phyloP scores from a whole-genome alignment of 108 stramenopile species.

The Pseudonitzschia multistriata region DNA sequence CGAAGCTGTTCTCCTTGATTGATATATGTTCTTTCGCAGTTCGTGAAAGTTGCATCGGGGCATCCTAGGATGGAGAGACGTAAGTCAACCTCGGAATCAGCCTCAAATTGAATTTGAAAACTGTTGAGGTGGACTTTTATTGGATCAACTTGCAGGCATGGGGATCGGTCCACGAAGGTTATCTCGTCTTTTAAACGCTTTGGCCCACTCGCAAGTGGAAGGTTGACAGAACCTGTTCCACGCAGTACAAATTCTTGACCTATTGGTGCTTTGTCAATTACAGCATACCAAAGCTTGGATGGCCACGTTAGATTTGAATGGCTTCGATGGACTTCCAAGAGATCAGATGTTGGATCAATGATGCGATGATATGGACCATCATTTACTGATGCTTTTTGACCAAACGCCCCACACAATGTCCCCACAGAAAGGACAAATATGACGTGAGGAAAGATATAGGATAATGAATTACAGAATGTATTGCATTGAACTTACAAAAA shows the following conservation, averaged over 20 bases:
- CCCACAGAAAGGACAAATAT: too few relatives aligned
- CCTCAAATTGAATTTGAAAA: not conserved
- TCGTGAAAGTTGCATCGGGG: not conserved
- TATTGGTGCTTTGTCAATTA: not conserved
- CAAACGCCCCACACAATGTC: too few relatives aligned
- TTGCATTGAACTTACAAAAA: not conserved
- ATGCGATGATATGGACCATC: not conserved
- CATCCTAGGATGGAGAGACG: not conserved
- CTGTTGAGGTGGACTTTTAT: not conserved
- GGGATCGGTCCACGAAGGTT: not conserved
- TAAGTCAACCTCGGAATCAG: not conserved
- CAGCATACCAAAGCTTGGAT: constrained; percentile 9
- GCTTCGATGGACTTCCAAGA: not conserved
- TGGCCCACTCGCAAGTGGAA: not conserved
- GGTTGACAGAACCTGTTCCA: not conserved
- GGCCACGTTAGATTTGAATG: not conserved
- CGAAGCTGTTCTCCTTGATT: not conserved
- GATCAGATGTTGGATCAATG: constrained; percentile 9
- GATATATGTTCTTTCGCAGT: not conserved
- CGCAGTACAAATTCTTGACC: constrained; percentile 6
- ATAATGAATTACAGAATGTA: not conserved
- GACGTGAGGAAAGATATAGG: not conserved
- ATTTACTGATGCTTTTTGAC: constrained; percentile 1
- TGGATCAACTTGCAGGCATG: constrained; percentile 12
- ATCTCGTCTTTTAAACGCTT: not conserved